phyloP scores from a whole-genome alignment of 805 yeast genomes.

The Nakazawaea peltata region DNA sequence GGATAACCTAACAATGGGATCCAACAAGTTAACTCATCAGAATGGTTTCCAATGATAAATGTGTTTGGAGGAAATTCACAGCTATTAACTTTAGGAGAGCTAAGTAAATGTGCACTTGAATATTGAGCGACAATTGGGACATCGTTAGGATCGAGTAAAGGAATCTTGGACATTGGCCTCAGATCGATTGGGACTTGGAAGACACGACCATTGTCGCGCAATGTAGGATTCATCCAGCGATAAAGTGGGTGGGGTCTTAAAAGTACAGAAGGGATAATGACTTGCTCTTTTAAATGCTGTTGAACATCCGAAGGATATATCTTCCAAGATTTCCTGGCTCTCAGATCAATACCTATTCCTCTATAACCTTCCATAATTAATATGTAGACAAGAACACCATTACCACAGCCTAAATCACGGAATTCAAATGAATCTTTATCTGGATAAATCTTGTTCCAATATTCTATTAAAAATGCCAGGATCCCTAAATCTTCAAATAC shows the following conservation, averaged over 20 bases:
- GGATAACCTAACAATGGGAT: slow-evolving; percentile 83
- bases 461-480: slow-evolving; percentile 86
- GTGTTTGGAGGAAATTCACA: slow-evolving; percentile 65
- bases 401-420: slow-evolving; percentile 92
- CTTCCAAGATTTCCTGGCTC: slow-evolving; percentile 83
- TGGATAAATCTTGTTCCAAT: slow-evolving; percentile 54
- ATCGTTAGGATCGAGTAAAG: slow-evolving; percentile 13
- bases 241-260: slow-evolving; percentile 65
- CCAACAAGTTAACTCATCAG: slow-evolving; percentile 95
- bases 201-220: slow-evolving; percentile 53
- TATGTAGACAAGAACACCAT: slow-evolving; percentile 77
- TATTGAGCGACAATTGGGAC: slow-evolving; percentile 46
- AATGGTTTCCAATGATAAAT: slow-evolving; percentile 88
- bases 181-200: slow-evolving; percentile 40
- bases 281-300: slow-evolving; percentile 57
- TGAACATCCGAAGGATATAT: slow-evolving; percentile 63
- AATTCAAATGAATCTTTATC: slow-evolving; percentile 48
- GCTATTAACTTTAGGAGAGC: slow-evolving; percentile 47
- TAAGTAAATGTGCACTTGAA: slow-evolving; percentile 42
- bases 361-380: slow-evolving; percentile 69
- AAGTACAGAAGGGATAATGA: slow-evolving; percentile 70
- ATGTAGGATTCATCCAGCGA: slow-evolving; percentile 40
- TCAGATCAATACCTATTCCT: slow-evolving; percentile 86
- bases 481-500: slow-evolving; percentile 95
- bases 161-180: slow-evolving; percentile 11